These are phyloP conservation scores for Apiospora pterosperma DNA, from an alignment of 2,329 filamentous ascomycete genomes.

Conservation along the genomic window DNA sequence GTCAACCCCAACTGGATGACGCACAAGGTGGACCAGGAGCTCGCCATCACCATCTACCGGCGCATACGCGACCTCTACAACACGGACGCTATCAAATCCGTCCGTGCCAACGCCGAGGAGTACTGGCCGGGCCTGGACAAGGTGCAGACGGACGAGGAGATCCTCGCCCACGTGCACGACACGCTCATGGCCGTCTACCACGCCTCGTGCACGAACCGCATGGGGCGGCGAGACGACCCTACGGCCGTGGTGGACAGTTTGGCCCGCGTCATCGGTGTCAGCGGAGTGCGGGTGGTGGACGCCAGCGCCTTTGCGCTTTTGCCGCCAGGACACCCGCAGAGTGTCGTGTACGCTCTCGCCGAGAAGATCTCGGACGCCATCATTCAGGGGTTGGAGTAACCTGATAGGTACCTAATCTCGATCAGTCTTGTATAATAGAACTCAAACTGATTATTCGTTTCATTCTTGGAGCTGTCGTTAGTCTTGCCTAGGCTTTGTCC, in stretches of 20 bases:
- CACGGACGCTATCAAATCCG: constrained; percentile 24
- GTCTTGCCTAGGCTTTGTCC: not conserved
- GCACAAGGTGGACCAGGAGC: constrained; percentile 35
- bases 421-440: not conserved
- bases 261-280: constrained; percentile 14
- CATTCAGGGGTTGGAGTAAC: not conserved
- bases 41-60: constrained; percentile 37
- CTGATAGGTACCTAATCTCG: not conserved
- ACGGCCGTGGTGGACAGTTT: constrained; percentile 15
- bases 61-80: constrained; percentile 35
- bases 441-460: not conserved
- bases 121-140: constrained; percentile 31
- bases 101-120: constrained; percentile 27
- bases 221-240: constrained; percentile 12
- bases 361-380: constrained; percentile 9
- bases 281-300: constrained; percentile 12
- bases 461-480: not conserved
- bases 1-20: constrained; percentile 43
- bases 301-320: constrained; percentile 12
- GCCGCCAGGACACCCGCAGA: constrained; percentile 10
- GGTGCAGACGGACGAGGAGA: constrained; percentile 37
- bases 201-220: constrained; percentile 12
- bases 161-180: constrained; percentile 31
- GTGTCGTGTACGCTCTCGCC: constrained; percentile 7
- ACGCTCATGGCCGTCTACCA: constrained; percentile 28